These are phyloP conservation scores for Cytospora leucostoma DNA, from an alignment of 2,329 filamentous ascomycete genomes.

Conservation along the genomic window DNA sequence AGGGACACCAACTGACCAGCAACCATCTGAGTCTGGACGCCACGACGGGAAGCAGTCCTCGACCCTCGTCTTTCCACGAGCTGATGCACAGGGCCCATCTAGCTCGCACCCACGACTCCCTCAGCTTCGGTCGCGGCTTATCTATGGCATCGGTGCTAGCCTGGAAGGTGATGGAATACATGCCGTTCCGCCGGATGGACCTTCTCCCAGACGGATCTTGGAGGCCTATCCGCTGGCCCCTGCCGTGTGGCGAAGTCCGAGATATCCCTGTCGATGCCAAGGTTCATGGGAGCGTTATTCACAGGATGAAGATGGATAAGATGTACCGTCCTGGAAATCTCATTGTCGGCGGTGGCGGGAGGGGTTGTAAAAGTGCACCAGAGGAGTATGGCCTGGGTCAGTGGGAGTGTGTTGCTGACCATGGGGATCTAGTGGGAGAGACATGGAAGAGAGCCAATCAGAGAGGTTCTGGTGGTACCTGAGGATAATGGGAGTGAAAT, in stretches of 20 bases:
- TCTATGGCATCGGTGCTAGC: constrained; percentile 56
- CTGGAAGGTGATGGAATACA: constrained; percentile 80
- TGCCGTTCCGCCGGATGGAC: constrained; percentile 82
- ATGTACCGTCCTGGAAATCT: constrained; percentile 76
- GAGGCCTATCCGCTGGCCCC: constrained; percentile 78
- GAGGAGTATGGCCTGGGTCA: constrained; percentile 66
- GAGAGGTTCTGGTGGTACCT: constrained; percentile 31
- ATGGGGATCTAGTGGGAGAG: constrained; percentile 70
- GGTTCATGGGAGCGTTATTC: constrained; percentile 74
- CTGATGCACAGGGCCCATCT: constrained; percentile 60
- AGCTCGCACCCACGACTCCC: constrained; percentile 68
- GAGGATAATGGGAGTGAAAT: neutral
- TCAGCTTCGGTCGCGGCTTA: constrained; percentile 64
- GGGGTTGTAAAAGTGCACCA: constrained; percentile 65
- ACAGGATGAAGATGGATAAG: constrained; percentile 64
- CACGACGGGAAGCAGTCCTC: constrained; percentile 30
- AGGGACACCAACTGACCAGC: constrained; percentile 11
- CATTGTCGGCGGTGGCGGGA: constrained; percentile 76
- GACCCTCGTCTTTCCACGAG: constrained; percentile 50
- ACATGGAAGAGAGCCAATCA: constrained; percentile 53
- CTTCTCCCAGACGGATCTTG: constrained; percentile 71
- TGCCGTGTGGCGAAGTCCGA: constrained; percentile 75
- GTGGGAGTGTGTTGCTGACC: constrained; percentile 66
- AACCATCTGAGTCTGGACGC: constrained; percentile 3
- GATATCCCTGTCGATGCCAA: constrained; percentile 72